These are phyloP conservation scores for Suhomyces tanzawaensis DNA, from an alignment of 805 yeast species.

Conservation along the genomic window DNA sequence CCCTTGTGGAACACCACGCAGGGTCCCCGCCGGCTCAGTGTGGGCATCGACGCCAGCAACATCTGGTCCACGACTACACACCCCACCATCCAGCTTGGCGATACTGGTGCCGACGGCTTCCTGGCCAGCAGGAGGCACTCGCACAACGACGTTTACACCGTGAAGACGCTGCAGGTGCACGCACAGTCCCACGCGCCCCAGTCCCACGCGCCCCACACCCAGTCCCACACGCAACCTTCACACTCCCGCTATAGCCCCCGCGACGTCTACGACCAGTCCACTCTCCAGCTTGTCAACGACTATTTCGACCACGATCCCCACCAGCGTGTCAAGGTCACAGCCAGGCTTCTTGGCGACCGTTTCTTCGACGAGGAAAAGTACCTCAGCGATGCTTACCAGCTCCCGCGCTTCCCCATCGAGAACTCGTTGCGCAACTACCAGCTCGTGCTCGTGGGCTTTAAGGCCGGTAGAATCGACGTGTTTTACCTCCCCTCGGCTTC, in stretches of 20 bases:
- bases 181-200: too few species aligned
- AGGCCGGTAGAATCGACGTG: conserved; percentile 76
- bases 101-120: conserved; percentile 1
- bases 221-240: neutral
- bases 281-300: conserved; percentile 21
- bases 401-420: conserved; percentile 23
- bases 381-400: conserved; percentile 29
- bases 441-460: conserved; percentile 69
- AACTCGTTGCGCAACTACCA: conserved; percentile 31
- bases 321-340: conserved; percentile 37
- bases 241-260: neutral
- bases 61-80: conserved; percentile 2
- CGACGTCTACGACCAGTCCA: neutral
- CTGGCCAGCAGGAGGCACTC: conserved; percentile 5
- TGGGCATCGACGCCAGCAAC: conserved; percentile 4
- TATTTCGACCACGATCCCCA: conserved; percentile 40
- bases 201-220: neutral
- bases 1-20: conserved; percentile 2
- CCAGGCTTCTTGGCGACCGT: conserved; percentile 25
- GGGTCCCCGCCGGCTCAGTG: neutral
- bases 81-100: neutral
- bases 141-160: conserved; percentile 6
- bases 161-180: neutral
- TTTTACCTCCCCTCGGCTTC: conserved; percentile 44
- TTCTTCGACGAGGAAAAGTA: conserved; percentile 30